These are phyloP conservation scores for Penicillium alfredii DNA, from an alignment of 495 filamentous ascomycete genomes.

Conservation along the genomic window DNA sequence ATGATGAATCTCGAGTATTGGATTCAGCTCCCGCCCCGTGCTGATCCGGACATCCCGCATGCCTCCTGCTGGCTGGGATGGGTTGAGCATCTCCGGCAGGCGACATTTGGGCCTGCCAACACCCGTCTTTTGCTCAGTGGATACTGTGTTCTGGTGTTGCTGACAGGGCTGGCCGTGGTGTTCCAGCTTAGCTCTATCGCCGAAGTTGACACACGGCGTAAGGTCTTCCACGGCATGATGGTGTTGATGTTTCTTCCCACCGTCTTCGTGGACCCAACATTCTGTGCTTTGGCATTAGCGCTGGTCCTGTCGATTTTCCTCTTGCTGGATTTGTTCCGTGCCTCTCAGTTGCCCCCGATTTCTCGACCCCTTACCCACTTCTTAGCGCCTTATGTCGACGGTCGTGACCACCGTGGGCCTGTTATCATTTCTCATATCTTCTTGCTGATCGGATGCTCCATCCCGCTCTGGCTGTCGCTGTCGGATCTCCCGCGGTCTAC, in stretches of 20 bases:
- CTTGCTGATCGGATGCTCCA: slow-evolving; percentile 89
- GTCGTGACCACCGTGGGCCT: slow-evolving; percentile 83
- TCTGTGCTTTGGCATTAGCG: slow-evolving; percentile 67
- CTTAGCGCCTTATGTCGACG: slow-evolving; percentile 89
- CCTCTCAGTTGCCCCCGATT: slow-evolving; percentile 83
- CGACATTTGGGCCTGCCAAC: slow-evolving; percentile 65
- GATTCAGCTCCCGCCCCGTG: slow-evolving; percentile 63
- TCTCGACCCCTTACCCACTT: slow-evolving; percentile 77
- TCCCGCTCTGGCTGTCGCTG: slow-evolving; percentile 87
- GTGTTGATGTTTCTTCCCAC: slow-evolving; percentile 89
- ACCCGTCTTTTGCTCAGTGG: slow-evolving; percentile 69
- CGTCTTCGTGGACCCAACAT: slow-evolving; percentile 78
- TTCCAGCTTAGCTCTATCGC: slow-evolving; percentile 61
- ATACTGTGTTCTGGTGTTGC: slow-evolving; percentile 66
- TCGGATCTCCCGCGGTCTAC: slow-evolving; percentile 54
- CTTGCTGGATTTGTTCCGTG: slow-evolving; percentile 80
- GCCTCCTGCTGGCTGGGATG: slow-evolving; percentile 46
- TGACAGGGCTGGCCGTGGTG: slow-evolving; percentile 65
- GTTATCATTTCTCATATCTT: slow-evolving; percentile 97
- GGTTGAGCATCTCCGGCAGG: slow-evolving; percentile 52
- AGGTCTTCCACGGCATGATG: slow-evolving; percentile 98
- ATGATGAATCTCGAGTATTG: slow-evolving; percentile 62
- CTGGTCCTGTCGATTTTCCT: slow-evolving; percentile 77
- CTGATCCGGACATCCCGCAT: slow-evolving; percentile 22
- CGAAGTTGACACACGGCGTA: slow-evolving; percentile 94